Evolutionary conservation across 2,329 filamentous ascomycete genomes (phyloP).

Genomic region (Hypoxylon sp.): DNA sequence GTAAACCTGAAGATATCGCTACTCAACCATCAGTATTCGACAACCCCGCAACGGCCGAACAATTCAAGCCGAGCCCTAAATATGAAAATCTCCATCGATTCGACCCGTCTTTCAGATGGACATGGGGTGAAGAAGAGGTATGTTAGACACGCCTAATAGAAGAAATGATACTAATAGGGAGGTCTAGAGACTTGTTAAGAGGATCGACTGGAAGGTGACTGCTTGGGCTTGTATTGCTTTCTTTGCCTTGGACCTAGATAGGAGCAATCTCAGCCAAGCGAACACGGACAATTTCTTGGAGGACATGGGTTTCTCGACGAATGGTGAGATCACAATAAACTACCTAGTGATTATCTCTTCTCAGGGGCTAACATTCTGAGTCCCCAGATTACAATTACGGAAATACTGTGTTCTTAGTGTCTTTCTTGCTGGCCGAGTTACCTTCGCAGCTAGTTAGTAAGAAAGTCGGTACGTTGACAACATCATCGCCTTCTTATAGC

Average conservation of each 20-base stretch:
- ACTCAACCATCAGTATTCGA: constrained; percentile 62
- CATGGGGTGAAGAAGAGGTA: constrained; percentile 51
- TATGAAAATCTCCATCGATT: constrained; percentile 54
- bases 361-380: constrained; percentile 32
- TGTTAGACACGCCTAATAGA: constrained; percentile 6
- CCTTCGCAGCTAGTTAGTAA: constrained; percentile 49
- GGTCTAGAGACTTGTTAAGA: constrained; percentile 43
- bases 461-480: constrained; percentile 35
- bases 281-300: constrained; percentile 54
- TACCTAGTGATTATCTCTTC: constrained; percentile 10
- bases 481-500: neutral
- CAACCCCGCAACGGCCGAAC: constrained; percentile 58
- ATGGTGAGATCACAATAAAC: constrained; percentile 44
- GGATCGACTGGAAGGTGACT: constrained; percentile 67
- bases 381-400: constrained; percentile 41
- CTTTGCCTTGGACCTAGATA: constrained; percentile 67
- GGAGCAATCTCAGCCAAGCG: constrained; percentile 60
- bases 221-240: constrained; percentile 68
- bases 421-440: constrained; percentile 43
- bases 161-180: neutral
- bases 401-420: constrained; percentile 40
- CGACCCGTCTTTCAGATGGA: constrained; percentile 52
- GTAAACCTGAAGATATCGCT: constrained; percentile 51
- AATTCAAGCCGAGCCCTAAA: constrained; percentile 51
- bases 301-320: constrained; percentile 55